phyloP scores from a whole-genome alignment of 352 stramenopile species.

The Globisporangium solare region DNA sequence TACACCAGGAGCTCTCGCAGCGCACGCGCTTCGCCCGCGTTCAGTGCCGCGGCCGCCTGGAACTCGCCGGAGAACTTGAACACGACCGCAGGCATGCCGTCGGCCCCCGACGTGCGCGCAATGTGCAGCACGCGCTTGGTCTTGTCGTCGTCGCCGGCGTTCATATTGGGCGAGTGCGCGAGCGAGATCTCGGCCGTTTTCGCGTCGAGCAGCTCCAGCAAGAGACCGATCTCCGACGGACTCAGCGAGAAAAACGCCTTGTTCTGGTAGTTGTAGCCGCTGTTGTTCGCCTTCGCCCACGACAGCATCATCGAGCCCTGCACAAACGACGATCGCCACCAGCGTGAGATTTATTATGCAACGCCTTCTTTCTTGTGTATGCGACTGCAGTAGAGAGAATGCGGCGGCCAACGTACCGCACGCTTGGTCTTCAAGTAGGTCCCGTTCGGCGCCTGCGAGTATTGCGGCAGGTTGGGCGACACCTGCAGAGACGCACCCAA shows the following conservation, averaged over 20 bases:
- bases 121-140: conserved; percentile 53
- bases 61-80: conserved; percentile 54
- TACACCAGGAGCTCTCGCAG: conserved; percentile 68
- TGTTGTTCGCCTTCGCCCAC: conserved; percentile 68
- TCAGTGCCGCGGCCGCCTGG: conserved; percentile 53
- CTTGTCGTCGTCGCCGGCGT: conserved; percentile 47
- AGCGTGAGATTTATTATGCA: background rate
- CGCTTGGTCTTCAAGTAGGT: conserved; percentile 84
- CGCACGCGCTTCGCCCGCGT: conserved; percentile 62
- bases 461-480: conserved; percentile 58
- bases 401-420: conserved; percentile 26
- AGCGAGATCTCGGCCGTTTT: conserved; percentile 60
- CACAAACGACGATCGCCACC: background rate
- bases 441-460: conserved; percentile 37
- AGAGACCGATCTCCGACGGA: conserved; percentile 66
- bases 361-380: no score
- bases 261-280: conserved; percentile 76
- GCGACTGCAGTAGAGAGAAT: background rate
- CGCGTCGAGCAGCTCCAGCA: conserved; percentile 73
- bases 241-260: conserved; percentile 85
- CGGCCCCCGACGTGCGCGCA: conserved; percentile 24
- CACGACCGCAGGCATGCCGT: conserved; percentile 48
- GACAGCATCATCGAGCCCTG: conserved; percentile 82
- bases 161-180: conserved; percentile 78
- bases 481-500: conserved; percentile 19